Base-by-base conservation (phyloP, 2,329 filamentous ascomycete genomes). In the Cyphellophora europaea region DNA sequence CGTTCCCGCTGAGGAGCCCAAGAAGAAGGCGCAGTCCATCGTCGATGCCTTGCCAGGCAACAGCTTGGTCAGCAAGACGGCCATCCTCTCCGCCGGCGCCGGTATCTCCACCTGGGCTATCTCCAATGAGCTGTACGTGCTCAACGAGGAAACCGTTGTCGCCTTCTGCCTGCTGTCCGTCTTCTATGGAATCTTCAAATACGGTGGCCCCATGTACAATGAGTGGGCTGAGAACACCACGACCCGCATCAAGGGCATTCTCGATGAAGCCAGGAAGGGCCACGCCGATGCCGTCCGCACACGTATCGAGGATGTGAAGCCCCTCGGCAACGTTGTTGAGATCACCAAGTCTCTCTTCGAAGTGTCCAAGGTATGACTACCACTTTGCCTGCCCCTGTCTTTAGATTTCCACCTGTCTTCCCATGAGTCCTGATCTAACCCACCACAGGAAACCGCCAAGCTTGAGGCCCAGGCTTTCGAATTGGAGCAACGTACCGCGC, bases 121-220 rank as follows among this genome's bases (percentile, higher is more conserved):
- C 69, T 93, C 84, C 79, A 98, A 93, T 71, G 91, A 98, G 77
- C 87, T 96, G 73, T 96, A 95, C 69, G 87, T 98, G 62, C 75
- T 98, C 68, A 98, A 98, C 72, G 91, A 98, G 75, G 91, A 98
- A 74, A 83, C 88, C 47, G 83, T 98, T 59, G 84, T 93, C 58
- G 84, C 85, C 50, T 77, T 98, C 69, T 91, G 83, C 64, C 74
- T 98, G 55, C 71, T 96, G 59, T 86, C 82, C 61, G 84, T 96
- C 59, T 98, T 93, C 82, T 81, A 73, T 57, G 86, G 79, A 45
- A 74, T 94, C 54, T 89, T 85, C 70, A 91, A 93, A 68, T 95
- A 86, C 62, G 87, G 84, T 56, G 91, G 89, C 37, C 91, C 91
- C 42, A 71, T 80, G 63, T 96, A 96, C 77, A 78, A 72, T 60